These are phyloP conservation scores for Cicer arietinum DNA, from an alignment of 306 rosid species.

Conservation along the genomic window DNA sequence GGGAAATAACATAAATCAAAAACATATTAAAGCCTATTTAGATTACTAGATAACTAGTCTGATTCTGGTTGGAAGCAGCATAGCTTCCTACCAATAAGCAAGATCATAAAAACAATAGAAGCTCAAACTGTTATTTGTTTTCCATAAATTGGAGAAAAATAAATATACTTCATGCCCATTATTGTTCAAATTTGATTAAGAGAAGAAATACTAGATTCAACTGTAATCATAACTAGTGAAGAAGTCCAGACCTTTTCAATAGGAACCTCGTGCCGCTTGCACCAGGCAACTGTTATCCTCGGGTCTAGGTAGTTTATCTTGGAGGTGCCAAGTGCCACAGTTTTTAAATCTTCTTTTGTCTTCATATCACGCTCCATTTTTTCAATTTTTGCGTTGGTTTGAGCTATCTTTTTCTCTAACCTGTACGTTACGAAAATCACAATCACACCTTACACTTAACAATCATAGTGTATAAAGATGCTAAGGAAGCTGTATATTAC, in stretches of 20 bases:
- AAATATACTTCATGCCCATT: constrained; percentile 1
- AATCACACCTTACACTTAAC: constrained; percentile 37
- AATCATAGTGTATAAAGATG: constrained; percentile 20
- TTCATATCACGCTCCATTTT: constrained; percentile 84
- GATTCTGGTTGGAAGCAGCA: constrained; percentile 2
- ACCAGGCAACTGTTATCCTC: constrained; percentile 96
- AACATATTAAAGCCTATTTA: neutral
- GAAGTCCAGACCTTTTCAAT: constrained; percentile 77
- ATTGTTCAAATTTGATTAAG: neutral
- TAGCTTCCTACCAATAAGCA: constrained; percentile 30
- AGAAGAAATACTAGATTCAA: neutral
- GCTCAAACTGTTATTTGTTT: neutral
- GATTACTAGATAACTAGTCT: neutral
- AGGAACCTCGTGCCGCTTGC: constrained; percentile 98
- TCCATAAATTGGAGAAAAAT: neutral
- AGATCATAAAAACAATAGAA: constrained; percentile 1
- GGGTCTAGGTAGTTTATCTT: constrained; percentile 97
- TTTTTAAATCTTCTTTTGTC: constrained; percentile 90
- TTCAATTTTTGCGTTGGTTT: constrained; percentile 74
- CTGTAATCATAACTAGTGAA: constrained; percentile 21
- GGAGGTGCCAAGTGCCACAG: constrained; percentile 95
- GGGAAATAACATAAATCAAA: neutral
- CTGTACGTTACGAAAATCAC: constrained; percentile 53
- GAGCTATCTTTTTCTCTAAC: constrained; percentile 76
- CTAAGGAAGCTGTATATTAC: constrained; percentile 56